phyloP scores from a whole-genome alignment of 805 yeast species.

The Yarrowia bubula region DNA sequence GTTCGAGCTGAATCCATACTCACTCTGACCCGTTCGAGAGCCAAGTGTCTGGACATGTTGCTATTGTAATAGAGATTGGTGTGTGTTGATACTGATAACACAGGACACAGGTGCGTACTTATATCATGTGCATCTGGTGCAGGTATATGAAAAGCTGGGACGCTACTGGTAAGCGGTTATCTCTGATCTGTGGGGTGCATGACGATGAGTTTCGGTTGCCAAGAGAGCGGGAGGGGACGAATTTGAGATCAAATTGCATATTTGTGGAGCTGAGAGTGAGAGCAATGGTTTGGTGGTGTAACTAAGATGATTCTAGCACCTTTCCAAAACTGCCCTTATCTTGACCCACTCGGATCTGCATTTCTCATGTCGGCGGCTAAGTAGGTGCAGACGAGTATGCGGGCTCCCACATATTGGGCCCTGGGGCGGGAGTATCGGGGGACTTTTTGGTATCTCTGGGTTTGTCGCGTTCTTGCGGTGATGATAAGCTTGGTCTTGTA shows the following conservation, averaged over 20 bases:
- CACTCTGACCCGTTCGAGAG: not conserved
- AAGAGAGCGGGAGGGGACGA: not conserved
- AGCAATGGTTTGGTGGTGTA: not conserved
- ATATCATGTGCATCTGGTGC: not conserved
- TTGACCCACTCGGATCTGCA: not conserved
- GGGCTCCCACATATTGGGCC: not conserved
- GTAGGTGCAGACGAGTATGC: not conserved
- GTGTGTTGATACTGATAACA: not conserved
- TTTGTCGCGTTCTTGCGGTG: not conserved
- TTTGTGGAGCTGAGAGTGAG: not conserved
- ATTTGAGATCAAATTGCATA: not conserved
- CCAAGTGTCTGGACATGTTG: constrained; percentile 7
- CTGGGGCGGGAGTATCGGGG: not conserved
- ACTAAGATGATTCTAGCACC: too few species aligned
- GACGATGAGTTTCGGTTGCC: not conserved
- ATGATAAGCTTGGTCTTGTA: too few species aligned
- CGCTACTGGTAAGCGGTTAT: constrained; percentile 9
- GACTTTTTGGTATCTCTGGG: not conserved
- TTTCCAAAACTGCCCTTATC: not conserved
- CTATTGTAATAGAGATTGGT: not conserved
- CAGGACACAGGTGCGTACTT: not conserved
- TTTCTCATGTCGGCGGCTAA: constrained; percentile 10
- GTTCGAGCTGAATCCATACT: constrained; percentile 2
- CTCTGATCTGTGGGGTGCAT: constrained; percentile 13
- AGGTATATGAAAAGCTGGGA: not conserved